A percentile compares a stretch with the other conserved stretches of the same genome.
Conservation (phyloP, 148 eudicot species). For the Rhododendron ovatum region DNA sequence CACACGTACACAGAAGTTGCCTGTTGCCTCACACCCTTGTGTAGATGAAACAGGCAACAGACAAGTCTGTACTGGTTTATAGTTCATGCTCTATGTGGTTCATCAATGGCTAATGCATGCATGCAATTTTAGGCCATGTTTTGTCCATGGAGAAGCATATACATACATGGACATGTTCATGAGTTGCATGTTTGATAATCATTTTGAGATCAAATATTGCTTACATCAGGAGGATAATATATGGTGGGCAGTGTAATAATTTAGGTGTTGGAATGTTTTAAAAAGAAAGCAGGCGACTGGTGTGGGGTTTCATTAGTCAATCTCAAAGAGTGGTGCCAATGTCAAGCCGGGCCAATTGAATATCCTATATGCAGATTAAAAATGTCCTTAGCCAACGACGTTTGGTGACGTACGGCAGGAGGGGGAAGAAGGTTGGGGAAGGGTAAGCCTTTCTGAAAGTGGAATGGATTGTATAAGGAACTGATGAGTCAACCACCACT, state of each 20-base stretch:
- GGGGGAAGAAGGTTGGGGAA: slow-evolving; percentile 19
- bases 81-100: not conserved
- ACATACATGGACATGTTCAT: slow-evolving; percentile 15
- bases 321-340: slow-evolving; percentile 26
- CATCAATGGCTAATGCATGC: not conserved
- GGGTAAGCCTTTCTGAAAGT: slow-evolving; percentile 26
- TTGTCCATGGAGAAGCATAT: slow-evolving; percentile 17
- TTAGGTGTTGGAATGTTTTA: slow-evolving; percentile 18
- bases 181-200: slow-evolving; percentile 28
- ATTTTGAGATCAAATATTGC: slow-evolving; percentile 24
- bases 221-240: slow-evolving; percentile 28
- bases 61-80: not conserved
- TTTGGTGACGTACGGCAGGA: slow-evolving; percentile 9
- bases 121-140: slow-evolving; percentile 21
- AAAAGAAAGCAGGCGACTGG: slow-evolving; percentile 27
- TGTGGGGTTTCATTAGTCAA: slow-evolving; percentile 37
- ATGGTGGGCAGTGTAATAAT: slow-evolving; percentile 19
- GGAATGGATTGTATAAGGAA: slow-evolving; percentile 21
- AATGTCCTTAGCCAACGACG: slow-evolving; percentile 8
- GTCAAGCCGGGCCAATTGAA: slow-evolving; percentile 22
- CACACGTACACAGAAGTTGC: slow-evolving; percentile 17
- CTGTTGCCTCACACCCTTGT: slow-evolving; percentile 9
- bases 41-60: not conserved
- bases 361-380: slow-evolving; percentile 1
- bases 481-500: slow-evolving; percentile 34